These are phyloP conservation scores for Nakazawaea holstii DNA, from an alignment of 805 yeast genomes.

Conservation along the genomic window DNA sequence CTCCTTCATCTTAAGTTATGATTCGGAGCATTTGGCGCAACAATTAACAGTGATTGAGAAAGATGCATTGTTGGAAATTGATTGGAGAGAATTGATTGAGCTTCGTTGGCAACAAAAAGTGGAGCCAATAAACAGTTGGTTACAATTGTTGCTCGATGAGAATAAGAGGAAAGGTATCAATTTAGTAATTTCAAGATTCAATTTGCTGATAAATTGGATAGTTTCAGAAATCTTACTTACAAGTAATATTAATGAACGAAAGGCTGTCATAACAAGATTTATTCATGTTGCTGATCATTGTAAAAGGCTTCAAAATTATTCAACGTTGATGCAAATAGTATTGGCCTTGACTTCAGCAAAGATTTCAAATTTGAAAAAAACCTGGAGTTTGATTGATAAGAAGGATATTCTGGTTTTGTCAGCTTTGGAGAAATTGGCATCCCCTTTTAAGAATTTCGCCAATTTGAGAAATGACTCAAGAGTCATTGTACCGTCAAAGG, in stretches of 20 bases:
- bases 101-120: conserved; percentile 65
- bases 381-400: conserved; percentile 71
- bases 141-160: conserved; percentile 61
- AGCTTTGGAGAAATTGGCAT: conserved; percentile 62
- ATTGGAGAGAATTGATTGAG: conserved; percentile 86
- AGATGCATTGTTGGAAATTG: conserved; percentile 78
- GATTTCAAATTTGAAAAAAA: conserved; percentile 52
- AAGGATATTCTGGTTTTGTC: conserved; percentile 67
- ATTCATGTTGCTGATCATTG: conserved; percentile 83
- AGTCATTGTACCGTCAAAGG: conserved; percentile 55
- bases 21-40: conserved; percentile 60
- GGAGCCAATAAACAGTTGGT: conserved; percentile 77
- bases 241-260: conserved; percentile 49
- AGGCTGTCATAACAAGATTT: conserved; percentile 72
- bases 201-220: conserved; percentile 87
- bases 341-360: conserved; percentile 71
- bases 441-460: conserved; percentile 70
- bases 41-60: conserved; percentile 85
- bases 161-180: conserved; percentile 61
- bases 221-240: conserved; percentile 82
- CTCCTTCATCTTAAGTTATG: conserved; percentile 75
- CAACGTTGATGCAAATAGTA: conserved; percentile 83
- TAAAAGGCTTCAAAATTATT: conserved; percentile 66
- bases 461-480: conserved; percentile 60
- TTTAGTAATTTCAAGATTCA: conserved; percentile 78